A percentile compares a stretch with the other conserved stretches of the same genome.
Evolutionary conservation across 2,329 filamentous ascomycete genomes (phyloP).

Genomic region (Ophiosphaerella herpotricha): DNA sequence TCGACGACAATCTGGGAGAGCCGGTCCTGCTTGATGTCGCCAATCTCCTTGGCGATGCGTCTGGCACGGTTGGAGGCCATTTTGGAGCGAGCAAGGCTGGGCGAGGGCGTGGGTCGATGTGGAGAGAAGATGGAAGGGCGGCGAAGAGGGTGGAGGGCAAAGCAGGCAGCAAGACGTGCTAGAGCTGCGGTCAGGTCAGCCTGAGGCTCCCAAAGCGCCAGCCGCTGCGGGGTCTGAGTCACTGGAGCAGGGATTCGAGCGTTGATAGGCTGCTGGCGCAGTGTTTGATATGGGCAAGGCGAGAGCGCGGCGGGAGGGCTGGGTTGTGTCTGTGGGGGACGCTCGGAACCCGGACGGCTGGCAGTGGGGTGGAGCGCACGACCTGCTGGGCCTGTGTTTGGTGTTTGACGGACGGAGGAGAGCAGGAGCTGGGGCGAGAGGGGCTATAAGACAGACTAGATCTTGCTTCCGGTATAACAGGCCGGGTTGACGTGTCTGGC

Average conservation of each 20-base stretch:
- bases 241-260: constrained; percentile 1
- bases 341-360: neutral
- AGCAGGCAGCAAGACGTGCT: constrained; percentile 16
- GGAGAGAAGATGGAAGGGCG: constrained; percentile 1
- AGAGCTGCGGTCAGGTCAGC: constrained; percentile 23
- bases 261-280: neutral
- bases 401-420: neutral
- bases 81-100: neutral
- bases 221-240: constrained; percentile 15
- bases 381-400: neutral
- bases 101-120: neutral
- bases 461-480: constrained; percentile 3
- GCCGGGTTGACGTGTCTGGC: constrained; percentile 40
- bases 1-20: constrained; percentile 76
- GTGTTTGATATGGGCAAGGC: neutral
- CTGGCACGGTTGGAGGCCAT: constrained; percentile 55
- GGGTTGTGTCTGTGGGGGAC: constrained; percentile 9
- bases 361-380: too few species aligned
- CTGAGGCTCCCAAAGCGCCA: constrained; percentile 28
- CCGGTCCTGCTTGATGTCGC: constrained; percentile 74
- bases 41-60: constrained; percentile 74
- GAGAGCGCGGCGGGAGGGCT: neutral
- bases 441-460: neutral
- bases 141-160: constrained; percentile 7
- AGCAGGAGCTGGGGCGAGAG: neutral